Percentiles rank a stretch among this genome's conserved stretches.
phyloP scores from a whole-genome alignment of 2,329 filamentous ascomycete species.

The Davidsoniella neocaledoniae region DNA sequence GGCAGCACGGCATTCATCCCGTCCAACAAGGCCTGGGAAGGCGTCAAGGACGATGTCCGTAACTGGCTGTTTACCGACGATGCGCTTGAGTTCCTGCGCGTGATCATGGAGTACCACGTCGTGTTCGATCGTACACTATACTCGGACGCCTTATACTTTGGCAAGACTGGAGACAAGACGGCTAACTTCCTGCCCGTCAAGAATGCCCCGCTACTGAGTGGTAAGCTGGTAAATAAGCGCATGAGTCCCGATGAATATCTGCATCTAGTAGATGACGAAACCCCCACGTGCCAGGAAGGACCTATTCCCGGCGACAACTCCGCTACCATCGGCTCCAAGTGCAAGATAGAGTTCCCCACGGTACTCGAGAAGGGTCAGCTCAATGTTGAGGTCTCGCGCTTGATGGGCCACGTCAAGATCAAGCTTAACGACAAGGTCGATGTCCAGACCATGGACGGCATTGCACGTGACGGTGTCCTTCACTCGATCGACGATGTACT shows the following conservation, averaged over 20 bases:
- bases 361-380: constrained; percentile 49
- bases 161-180: constrained; percentile 7
- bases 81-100: constrained; percentile 60
- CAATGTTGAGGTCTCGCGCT: constrained; percentile 52
- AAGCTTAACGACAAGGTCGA: constrained; percentile 57
- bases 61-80: constrained; percentile 70
- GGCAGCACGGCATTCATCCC: constrained; percentile 72
- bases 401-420: constrained; percentile 52
- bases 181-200: background rate
- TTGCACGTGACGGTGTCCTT: constrained; percentile 66
- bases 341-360: constrained; percentile 25
- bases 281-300: constrained; percentile 6
- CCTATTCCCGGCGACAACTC: constrained; percentile 6
- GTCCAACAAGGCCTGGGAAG: constrained; percentile 61
- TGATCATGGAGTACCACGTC: constrained; percentile 64
- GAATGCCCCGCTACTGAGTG: background rate
- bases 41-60: constrained; percentile 55
- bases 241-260: constrained; percentile 15
- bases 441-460: constrained; percentile 48
- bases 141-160: constrained; percentile 58
- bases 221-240: background rate
- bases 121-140: constrained; percentile 62
- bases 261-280: background rate
- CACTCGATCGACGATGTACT: constrained; percentile 59
- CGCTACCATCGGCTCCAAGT: constrained; percentile 4